Base-by-base conservation (phyloP, 1,284 basidiomycete species). In the Ceratobasidium sp. region DNA sequence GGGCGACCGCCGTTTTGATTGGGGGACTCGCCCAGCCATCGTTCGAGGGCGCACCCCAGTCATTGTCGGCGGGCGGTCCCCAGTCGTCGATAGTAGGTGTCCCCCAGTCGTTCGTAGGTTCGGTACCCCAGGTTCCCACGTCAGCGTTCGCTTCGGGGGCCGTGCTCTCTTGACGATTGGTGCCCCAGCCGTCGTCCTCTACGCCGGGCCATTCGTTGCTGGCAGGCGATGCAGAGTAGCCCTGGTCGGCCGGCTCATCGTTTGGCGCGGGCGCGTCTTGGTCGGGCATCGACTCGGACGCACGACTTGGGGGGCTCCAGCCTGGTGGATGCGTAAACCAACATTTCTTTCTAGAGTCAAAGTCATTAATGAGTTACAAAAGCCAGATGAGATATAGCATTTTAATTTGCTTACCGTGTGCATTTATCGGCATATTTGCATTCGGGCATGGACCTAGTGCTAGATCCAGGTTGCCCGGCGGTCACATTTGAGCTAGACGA, bases 31-130 rank as follows among this genome's bases (percentile, higher is more conserved):
- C 46, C 61, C 44, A 38, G 46, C 25, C 44, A 11, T 51, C 18
- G 46, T 36, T 63, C 9, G 61, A 23, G 8, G 61, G 28, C 0
- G 46, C 33, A 1, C 56, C 56, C 67, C 56, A 60, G 12, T 56
- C 28, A 16, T 59, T 48, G 28, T 8, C 49, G 12, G 54, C 40
- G 2, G 66, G 16, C 6, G 66, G 16, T 14, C 67, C 67, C 67
- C 67, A 70, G 5, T n/a, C 42, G 42, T 69, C 38, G 21, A 23
- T 53, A 0, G 30, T 40, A 11, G 67, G 56, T 8, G 33, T 28
- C 18, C 67, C 67, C 67, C 67, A 70, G 46, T 70, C 66, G 28
- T 69, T 67, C 9, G 30, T 40, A 16, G 64, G 6, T 21, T 28
- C 6, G 25, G 36, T 38, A 11, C 33, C 64, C 64, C 64, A 67